Base-by-base conservation (phyloP, 2,329 filamentous ascomycete genomes). In the Periconia sp. region DNA sequence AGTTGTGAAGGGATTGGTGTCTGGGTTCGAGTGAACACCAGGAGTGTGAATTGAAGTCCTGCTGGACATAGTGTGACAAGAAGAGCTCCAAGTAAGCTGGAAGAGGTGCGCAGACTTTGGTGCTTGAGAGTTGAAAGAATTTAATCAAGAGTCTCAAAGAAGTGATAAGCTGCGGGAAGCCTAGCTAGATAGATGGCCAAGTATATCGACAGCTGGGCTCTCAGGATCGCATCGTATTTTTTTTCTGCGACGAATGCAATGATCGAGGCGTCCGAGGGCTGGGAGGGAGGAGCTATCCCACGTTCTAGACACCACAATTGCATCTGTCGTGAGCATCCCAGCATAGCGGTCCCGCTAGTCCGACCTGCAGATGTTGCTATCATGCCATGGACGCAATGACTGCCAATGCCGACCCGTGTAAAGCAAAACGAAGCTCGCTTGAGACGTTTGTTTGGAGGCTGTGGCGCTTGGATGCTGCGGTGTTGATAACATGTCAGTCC, bases 1-100 rank as follows among this genome's bases (percentile, higher is more conserved):
- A 30, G 62, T 64, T n/a, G 60, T 49, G 41, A 64, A 64, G 10
- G 62, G 62, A 45, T 64, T 64, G 30, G 62, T 63, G 8, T 55
- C 59, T 13, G 53, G 31, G 42, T 52, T 52, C 37, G 58, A 56
- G 10, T 52, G 53, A 3, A 57, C 37, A 11, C 43, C 58, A 18
- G 61, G 59, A 8, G 53, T 50, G 37, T 64, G 61, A 31, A 64
- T 47, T 20, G 60, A 62, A 41, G 56, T 63, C 37, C 55, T 53
- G 48, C 58, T 61, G 20, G 62, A 64, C 62, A 64, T 64, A 52
- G 41, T 47, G 33, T 35, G 37, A 54, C n/a, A 44, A 17, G 31
- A 6, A 47, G 8, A 37, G 33, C 33, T 13, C 15, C 10, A 37
- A 11, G 15, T n/a, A 37, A n/a, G 15, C 33, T 14, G 11, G 13